Evolutionary conservation across 225 moss, liverwort and hornwort genomes (phyloP).

Genomic region (Pseudisothecium myosuroides): DNA sequence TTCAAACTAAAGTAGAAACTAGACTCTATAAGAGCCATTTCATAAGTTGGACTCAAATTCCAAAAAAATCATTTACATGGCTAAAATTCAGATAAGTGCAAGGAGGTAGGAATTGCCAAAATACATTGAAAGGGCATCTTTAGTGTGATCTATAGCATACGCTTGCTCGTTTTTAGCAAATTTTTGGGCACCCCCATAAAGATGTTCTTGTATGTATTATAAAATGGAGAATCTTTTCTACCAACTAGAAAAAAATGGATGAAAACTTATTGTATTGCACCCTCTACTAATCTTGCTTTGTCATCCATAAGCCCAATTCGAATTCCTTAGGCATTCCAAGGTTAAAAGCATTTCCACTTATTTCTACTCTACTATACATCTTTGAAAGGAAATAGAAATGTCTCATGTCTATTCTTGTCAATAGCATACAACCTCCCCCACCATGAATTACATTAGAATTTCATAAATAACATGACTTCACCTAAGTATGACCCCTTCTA

Average conservation of each 20-base stretch:
- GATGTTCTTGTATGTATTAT: not conserved
- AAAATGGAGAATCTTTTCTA: not conserved
- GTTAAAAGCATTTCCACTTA: not conserved
- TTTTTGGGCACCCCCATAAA: rapidly evolving
- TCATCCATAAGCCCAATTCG: rapidly evolving
- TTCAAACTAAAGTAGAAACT: not conserved
- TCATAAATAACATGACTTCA: rapidly evolving
- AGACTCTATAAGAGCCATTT: not conserved
- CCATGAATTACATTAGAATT: not conserved
- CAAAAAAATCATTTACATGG: not conserved
- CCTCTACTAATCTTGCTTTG: not conserved
- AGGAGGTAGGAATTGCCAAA: not conserved
- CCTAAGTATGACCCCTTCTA: not conserved
- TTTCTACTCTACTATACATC: not conserved
- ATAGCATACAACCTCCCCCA: not conserved
- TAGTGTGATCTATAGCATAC: rapidly evolving
- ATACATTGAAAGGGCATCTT: too few relatives aligned
- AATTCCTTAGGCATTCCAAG: rapidly evolving
- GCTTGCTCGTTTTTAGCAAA: not conserved
- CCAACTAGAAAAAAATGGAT: not conserved
- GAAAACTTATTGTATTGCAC: not conserved
- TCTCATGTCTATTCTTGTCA: not conserved
- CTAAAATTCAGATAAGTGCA: not conserved
- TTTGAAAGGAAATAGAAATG: not conserved
- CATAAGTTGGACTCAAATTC: not conserved